Evolutionary conservation across 192 early-diverging fungal species (phyloP).

Genomic region (Linnemannia zychae): DNA sequence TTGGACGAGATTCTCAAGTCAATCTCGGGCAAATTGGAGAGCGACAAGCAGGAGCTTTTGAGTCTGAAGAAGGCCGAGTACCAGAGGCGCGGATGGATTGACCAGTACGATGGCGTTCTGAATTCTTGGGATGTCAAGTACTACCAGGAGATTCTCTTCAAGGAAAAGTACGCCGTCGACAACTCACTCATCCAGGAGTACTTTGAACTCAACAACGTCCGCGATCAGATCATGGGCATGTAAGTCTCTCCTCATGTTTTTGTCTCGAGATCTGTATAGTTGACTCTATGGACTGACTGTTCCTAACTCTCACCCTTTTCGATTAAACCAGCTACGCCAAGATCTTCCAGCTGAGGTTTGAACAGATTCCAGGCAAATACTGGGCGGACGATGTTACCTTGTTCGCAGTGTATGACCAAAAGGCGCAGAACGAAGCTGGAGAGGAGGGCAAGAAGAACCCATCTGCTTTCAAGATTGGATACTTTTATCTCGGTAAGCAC

Average conservation of each 20-base stretch:
- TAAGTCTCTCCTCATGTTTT: constrained; percentile 6
- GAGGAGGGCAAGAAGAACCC: constrained; percentile 17
- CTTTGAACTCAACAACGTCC: constrained; percentile 71
- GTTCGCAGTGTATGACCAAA: constrained; percentile 82
- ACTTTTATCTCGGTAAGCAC: constrained; percentile 47
- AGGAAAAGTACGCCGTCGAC: constrained; percentile 81
- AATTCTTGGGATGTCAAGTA: constrained; percentile 82
- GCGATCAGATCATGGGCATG: constrained; percentile 63
- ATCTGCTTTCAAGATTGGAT: constrained; percentile 45
- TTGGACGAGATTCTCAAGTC: constrained; percentile 70
- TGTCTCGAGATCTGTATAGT: not conserved
- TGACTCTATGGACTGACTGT: constrained; percentile 8
- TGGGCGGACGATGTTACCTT: constrained; percentile 89
- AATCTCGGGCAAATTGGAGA: constrained; percentile 68
- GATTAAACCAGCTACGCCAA: constrained; percentile 76
- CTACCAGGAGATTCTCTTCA: constrained; percentile 79
- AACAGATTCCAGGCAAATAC: constrained; percentile 66
- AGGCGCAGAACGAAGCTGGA: constrained; percentile 58
- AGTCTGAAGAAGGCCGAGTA: constrained; percentile 71
- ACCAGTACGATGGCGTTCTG: constrained; percentile 72
- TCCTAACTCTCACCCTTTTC: not conserved
- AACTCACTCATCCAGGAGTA: constrained; percentile 86
- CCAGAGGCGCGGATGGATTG: constrained; percentile 59
- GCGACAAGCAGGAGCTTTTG: constrained; percentile 72
- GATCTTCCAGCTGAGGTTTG: constrained; percentile 78